phyloP scores from a whole-genome alignment of 2,329 filamentous ascomycete species.

The Akanthomyces lecanii region DNA sequence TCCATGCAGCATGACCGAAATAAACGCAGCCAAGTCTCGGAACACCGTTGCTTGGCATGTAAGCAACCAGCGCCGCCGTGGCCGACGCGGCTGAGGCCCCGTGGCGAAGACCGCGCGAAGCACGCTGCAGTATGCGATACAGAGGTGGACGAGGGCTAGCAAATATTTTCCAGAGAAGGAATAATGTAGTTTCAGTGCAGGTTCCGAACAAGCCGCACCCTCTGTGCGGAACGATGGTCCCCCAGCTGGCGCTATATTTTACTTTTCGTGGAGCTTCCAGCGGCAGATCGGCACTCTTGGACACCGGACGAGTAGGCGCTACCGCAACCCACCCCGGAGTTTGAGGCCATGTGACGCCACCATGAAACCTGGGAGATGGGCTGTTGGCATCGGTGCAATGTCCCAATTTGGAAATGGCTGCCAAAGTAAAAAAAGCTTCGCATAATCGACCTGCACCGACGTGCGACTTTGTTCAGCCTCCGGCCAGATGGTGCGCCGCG shows the following conservation, averaged over 20 bases:
- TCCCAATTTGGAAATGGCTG: constrained; percentile 1
- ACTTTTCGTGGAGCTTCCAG: background rate
- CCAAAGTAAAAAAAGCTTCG: background rate
- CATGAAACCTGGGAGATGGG: background rate
- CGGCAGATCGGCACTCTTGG: background rate
- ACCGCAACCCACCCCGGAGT: constrained; percentile 1
- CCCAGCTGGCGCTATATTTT: background rate
- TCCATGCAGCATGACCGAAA: background rate
- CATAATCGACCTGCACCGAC: background rate
- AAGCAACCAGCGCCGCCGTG: background rate
- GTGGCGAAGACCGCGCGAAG: background rate
- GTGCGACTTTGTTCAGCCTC: background rate
- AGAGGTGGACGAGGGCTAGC: background rate
- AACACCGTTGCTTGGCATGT: background rate
- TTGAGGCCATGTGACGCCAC: background rate
- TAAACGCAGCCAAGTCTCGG: background rate
- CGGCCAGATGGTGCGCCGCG: background rate
- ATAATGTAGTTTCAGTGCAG: background rate
- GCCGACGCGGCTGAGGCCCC: background rate
- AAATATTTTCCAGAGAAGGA: background rate
- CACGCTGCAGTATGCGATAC: background rate
- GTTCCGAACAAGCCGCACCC: too few relatives aligned
- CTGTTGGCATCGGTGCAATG: constrained; percentile 3
- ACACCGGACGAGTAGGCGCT: background rate
- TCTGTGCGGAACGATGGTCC: too few relatives aligned